A percentile compares a stretch with the other conserved stretches of the same genome.
These are phyloP conservation scores for Entoloma clypeatum DNA, from an alignment of 1,284 basidiomycete species.

Conservation along the genomic window DNA sequence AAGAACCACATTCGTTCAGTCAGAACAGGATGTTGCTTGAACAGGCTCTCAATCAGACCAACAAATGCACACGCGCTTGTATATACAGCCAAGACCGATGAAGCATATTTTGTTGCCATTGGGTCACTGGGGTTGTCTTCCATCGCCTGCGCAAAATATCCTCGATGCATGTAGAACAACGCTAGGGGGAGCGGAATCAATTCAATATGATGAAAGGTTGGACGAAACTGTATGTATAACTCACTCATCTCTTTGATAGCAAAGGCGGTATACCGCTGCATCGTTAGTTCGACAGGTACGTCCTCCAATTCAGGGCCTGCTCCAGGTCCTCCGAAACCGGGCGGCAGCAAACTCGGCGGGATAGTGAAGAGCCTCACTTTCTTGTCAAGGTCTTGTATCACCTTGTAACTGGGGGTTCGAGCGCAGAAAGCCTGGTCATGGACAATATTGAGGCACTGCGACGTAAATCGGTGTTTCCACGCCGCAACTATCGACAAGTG, in stretches of 20 bases:
- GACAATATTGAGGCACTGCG: conserved; percentile 56
- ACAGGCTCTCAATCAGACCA: conserved; percentile 56
- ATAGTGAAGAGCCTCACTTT: conserved; percentile 56
- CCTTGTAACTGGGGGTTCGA: conserved; percentile 53
- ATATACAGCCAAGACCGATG: conserved; percentile 65
- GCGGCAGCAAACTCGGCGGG: conserved; percentile 61
- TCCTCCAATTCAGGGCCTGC: conserved; percentile 39
- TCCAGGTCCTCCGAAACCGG: conserved; percentile 55
- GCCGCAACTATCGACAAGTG: conserved; percentile 41
- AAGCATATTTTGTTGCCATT: conserved; percentile 63
- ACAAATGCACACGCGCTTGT: conserved; percentile 65
- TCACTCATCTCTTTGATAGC: conserved; percentile 64
- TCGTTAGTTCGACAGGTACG: conserved; percentile 50
- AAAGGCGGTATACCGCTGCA: conserved; percentile 61
- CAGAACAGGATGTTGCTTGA: conserved; percentile 57
- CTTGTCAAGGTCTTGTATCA: conserved; percentile 59
- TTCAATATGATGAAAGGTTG: background rate
- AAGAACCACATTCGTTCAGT: conserved; percentile 71
- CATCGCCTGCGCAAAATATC: conserved; percentile 66
- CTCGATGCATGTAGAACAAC: conserved; percentile 69
- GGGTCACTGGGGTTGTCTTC: conserved; percentile 60
- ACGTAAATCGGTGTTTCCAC: conserved; percentile 63
- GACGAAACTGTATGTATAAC: conserved; percentile 12
- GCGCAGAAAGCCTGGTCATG: conserved; percentile 67
- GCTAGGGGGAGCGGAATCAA: conserved; percentile 32